These are phyloP conservation scores for Chrysoporthe austroafricana DNA, from an alignment of 2,329 filamentous ascomycete species.

Conservation along the genomic window DNA sequence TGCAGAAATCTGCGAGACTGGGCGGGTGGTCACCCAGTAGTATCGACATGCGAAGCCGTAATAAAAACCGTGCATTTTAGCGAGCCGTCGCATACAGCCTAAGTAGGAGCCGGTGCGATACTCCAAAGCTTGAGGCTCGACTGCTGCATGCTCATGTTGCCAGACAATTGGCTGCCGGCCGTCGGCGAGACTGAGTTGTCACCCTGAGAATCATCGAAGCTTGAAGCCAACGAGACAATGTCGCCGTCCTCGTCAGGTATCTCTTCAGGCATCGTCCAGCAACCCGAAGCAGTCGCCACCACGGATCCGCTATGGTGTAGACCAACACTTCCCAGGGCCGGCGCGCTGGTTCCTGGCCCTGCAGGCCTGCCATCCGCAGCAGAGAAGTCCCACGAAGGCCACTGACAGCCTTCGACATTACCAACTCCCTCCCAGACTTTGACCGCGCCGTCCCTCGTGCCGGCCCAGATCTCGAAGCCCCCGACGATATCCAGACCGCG, in stretches of 20 bases:
- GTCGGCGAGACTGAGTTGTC: constrained; percentile 13
- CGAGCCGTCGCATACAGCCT: neutral
- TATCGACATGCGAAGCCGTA: too few relatives aligned
- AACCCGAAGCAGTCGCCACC: constrained; percentile 59
- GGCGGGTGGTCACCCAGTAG: too few relatives aligned
- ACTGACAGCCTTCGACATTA: constrained; percentile 46
- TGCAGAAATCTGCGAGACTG: too few relatives aligned
- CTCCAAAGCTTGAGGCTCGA: constrained; percentile 53
- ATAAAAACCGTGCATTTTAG: neutral
- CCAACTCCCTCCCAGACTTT: constrained; percentile 64
- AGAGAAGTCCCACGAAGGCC: constrained; percentile 55
- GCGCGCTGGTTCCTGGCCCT: neutral
- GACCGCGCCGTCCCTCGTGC: constrained; percentile 57
- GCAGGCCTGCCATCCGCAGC: constrained; percentile 38
- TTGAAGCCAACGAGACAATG: constrained; percentile 3
- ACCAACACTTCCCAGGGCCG: constrained; percentile 52
- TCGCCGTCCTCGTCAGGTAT: constrained; percentile 20
- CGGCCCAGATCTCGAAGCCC: constrained; percentile 67
- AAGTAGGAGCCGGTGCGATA: constrained; percentile 32
- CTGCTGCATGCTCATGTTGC: constrained; percentile 37
- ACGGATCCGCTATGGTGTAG: constrained; percentile 61
- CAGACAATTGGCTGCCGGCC: too few relatives aligned
- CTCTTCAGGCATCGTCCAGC: constrained; percentile 47
- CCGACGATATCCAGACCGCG: constrained; percentile 40
- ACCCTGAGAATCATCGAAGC: neutral